Percentiles rank a stretch among this genome's conserved stretches.
Evolutionary conservation across 495 filamentous ascomycete genomes (phyloP).

Genomic region (Entonaema liquescens): DNA sequence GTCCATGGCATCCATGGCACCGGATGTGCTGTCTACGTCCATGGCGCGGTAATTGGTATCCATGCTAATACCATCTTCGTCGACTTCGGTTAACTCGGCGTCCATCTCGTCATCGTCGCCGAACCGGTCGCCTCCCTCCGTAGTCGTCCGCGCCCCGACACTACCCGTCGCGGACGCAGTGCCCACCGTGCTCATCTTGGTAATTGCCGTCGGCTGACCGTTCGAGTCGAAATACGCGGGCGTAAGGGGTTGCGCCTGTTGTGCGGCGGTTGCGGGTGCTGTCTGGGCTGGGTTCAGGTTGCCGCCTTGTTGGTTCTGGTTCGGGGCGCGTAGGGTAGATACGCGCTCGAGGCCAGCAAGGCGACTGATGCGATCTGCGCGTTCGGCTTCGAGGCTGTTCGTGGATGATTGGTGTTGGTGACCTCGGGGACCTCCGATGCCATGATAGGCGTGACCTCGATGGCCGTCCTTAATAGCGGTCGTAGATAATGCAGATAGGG

Average conservation of each 20-base stretch:
- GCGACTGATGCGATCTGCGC: constrained; percentile 91
- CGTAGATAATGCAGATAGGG: constrained; percentile 85
- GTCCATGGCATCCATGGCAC: constrained; percentile 51
- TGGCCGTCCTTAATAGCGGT: constrained; percentile 95
- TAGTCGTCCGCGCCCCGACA: constrained; percentile 72
- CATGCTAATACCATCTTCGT: constrained; percentile 57
- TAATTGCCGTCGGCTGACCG: constrained; percentile 63
- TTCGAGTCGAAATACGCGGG: constrained; percentile 76
- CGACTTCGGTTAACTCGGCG: constrained; percentile 51
- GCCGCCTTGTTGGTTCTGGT: constrained; percentile 46
- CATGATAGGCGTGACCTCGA: constrained; percentile 70
- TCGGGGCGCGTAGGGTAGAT: constrained; percentile 66
- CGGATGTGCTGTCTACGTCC: constrained; percentile 52
- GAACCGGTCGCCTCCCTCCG: constrained; percentile 53
- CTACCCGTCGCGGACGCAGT: constrained; percentile 75
- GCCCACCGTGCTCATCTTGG: constrained; percentile 84
- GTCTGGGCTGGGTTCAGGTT: constrained; percentile 42
- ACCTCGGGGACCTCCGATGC: constrained; percentile 56
- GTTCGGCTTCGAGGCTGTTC: constrained; percentile 84
- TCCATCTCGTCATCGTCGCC: constrained; percentile 63
- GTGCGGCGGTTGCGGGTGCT: constrained; percentile 41
- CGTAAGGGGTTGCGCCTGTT: constrained; percentile 51
- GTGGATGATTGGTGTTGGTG: constrained; percentile 69
- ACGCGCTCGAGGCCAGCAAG: constrained; percentile 86
- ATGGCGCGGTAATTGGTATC: constrained; percentile 57